phyloP scores from a whole-genome alignment of 306 rosid species.

The Cucumis cinereus region DNA sequence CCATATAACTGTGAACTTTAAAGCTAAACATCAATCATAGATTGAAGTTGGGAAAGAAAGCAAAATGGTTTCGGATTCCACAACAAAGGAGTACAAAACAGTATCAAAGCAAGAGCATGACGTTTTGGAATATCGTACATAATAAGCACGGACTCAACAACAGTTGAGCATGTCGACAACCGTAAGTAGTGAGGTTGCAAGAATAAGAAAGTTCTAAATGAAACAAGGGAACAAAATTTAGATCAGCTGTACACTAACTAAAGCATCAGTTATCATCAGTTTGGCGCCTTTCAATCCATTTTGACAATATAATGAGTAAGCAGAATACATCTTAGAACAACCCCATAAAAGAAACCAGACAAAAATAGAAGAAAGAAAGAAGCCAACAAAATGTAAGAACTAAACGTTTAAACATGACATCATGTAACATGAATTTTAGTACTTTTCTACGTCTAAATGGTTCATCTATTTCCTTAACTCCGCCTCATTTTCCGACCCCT shows the following conservation, averaged over 20 bases:
- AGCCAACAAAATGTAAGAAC: background rate
- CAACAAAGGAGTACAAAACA: background rate
- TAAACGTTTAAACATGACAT: background rate
- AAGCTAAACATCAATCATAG: background rate
- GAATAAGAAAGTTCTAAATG: background rate
- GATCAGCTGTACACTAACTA: slow-evolving; percentile 1
- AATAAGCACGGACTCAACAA: background rate
- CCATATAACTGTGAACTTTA: background rate
- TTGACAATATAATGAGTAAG: background rate
- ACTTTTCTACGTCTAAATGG: background rate
- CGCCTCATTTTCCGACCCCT: slow-evolving; percentile 3
- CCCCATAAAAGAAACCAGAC: slow-evolving; percentile 1
- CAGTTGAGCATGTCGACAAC: background rate
- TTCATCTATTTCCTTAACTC: slow-evolving; percentile 3
- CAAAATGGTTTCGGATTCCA: background rate
- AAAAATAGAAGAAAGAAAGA: background rate
- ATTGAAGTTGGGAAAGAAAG: background rate
- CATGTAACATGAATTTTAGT: background rate
- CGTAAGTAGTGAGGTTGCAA: background rate
- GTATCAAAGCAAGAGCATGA: no score
- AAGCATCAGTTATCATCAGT: background rate
- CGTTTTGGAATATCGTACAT: background rate
- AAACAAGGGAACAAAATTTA: background rate
- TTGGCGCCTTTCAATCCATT: slow-evolving; percentile 2
- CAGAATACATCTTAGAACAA: background rate